phyloP scores from a whole-genome alignment of 2,329 filamentous ascomycete genomes.

The Chrysoporthe cubensis region DNA sequence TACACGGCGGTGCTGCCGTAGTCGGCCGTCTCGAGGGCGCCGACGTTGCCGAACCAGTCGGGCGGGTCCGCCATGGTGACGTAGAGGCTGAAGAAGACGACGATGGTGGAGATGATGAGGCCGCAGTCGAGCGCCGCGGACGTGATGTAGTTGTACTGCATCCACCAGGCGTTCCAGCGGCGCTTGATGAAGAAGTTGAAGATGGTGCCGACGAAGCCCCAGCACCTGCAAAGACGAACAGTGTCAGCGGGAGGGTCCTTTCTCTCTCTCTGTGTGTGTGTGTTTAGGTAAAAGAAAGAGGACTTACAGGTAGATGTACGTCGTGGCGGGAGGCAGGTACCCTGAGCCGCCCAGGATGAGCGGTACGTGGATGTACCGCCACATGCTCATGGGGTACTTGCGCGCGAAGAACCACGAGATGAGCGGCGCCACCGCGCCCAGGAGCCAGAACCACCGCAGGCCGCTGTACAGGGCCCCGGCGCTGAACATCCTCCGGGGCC shows the following conservation, averaged over 20 bases:
- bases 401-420: constrained; percentile 66
- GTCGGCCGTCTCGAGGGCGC: constrained; percentile 52
- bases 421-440: constrained; percentile 65
- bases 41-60: constrained; percentile 65
- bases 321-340: constrained; percentile 69
- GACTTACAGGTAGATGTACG: constrained; percentile 64
- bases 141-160: constrained; percentile 77
- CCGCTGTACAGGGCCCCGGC: constrained; percentile 63
- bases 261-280: no score
- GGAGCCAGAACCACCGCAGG: constrained; percentile 73
- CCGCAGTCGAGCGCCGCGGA: constrained; percentile 73
- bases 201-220: constrained; percentile 67
- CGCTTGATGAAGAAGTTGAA: constrained; percentile 73
- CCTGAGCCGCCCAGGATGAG: constrained; percentile 69
- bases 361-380: constrained; percentile 70
- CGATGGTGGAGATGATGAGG: constrained; percentile 65
- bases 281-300: neutral
- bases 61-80: constrained; percentile 60
- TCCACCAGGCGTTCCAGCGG: constrained; percentile 73
- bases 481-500: constrained; percentile 71
- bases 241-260: no score
- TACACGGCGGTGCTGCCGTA: constrained; percentile 48
- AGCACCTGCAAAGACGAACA: constrained; percentile 44
- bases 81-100: constrained; percentile 72
- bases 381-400: constrained; percentile 61